Percentiles rank a stretch among this genome's conserved stretches.
phyloP scores from a whole-genome alignment of 768 basidiomycete genomes.

The Macrocybe gigantea region DNA sequence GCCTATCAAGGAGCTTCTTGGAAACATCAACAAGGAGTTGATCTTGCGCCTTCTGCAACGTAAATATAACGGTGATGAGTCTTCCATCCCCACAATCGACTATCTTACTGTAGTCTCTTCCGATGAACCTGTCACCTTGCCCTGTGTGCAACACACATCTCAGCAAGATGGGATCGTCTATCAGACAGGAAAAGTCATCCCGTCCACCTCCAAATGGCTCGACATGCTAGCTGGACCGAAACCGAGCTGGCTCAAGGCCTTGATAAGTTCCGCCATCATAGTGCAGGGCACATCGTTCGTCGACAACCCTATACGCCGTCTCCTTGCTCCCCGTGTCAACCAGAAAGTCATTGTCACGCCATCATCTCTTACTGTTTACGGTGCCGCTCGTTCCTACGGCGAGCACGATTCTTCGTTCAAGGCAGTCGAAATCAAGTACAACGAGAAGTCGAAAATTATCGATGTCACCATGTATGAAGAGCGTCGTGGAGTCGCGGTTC shows the following conservation, averaged over 20 bases:
- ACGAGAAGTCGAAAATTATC: constrained; percentile 49
- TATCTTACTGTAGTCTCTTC: constrained; percentile 60
- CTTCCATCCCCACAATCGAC: constrained; percentile 73
- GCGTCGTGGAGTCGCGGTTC: constrained; percentile 67
- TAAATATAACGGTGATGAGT: constrained; percentile 71
- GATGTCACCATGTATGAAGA: constrained; percentile 79
- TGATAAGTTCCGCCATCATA: constrained; percentile 74
- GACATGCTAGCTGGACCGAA: constrained; percentile 77
- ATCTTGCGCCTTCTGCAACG: constrained; percentile 73
- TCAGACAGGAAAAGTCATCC: constrained; percentile 45
- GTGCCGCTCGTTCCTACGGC: constrained; percentile 77
- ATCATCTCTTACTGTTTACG: constrained; percentile 60
- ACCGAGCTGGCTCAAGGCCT: constrained; percentile 81
- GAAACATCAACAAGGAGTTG: constrained; percentile 76
- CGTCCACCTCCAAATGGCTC: constrained; percentile 71
- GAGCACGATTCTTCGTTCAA: constrained; percentile 72
- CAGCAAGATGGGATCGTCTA: constrained; percentile 40
- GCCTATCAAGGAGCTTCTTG: constrained; percentile 88
- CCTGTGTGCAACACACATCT: constrained; percentile 39
- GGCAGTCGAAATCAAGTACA: constrained; percentile 69
- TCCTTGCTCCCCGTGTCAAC: constrained; percentile 74
- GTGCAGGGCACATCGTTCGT: constrained; percentile 84
- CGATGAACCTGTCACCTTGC: constrained; percentile 22
- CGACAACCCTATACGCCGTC: constrained; percentile 82
- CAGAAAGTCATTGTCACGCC: constrained; percentile 75